Conservation (phyloP, 2,329 filamentous ascomycete species). For the Rhynchosporium agropyri region DNA sequence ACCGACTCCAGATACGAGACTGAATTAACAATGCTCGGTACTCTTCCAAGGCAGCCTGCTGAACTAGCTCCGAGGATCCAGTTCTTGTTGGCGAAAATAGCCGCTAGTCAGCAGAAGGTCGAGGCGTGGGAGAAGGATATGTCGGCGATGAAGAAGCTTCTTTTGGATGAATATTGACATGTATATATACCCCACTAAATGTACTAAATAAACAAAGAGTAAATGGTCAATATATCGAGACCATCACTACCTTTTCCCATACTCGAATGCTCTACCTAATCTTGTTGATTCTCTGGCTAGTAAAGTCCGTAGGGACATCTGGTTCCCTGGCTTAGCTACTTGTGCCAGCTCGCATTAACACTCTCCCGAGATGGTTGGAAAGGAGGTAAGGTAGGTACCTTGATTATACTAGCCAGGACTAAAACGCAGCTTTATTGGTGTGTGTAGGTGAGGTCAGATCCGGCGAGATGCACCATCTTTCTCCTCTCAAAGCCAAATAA, state of each 20-base stretch:
- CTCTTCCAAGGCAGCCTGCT: constrained; percentile 68
- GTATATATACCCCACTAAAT: constrained; percentile 14
- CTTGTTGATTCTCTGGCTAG: background rate
- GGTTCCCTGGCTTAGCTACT: background rate
- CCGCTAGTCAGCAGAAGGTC: constrained; percentile 74
- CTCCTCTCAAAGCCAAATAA: background rate
- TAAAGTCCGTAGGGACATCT: background rate
- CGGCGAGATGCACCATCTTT: too few species aligned
- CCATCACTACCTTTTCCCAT: too few species aligned
- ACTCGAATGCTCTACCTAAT: background rate
- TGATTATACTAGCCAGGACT: too few species aligned
- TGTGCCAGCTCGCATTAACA: background rate
- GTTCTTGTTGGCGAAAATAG: constrained; percentile 75
- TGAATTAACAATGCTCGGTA: constrained; percentile 73
- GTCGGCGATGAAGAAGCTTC: constrained; percentile 68
- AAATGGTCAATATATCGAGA: background rate
- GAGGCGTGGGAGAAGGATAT: constrained; percentile 74
- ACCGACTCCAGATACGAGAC: constrained; percentile 57
- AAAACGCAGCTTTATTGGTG: too few species aligned
- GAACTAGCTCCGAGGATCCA: constrained; percentile 68
- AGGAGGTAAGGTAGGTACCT: too few species aligned
- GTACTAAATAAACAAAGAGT: constrained; percentile 6
- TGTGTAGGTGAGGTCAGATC: too few species aligned
- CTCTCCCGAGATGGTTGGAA: background rate
- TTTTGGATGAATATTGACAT: constrained; percentile 52